These are phyloP conservation scores for Penicillium steckii DNA, from an alignment of 495 filamentous ascomycete species.

Conservation along the genomic window DNA sequence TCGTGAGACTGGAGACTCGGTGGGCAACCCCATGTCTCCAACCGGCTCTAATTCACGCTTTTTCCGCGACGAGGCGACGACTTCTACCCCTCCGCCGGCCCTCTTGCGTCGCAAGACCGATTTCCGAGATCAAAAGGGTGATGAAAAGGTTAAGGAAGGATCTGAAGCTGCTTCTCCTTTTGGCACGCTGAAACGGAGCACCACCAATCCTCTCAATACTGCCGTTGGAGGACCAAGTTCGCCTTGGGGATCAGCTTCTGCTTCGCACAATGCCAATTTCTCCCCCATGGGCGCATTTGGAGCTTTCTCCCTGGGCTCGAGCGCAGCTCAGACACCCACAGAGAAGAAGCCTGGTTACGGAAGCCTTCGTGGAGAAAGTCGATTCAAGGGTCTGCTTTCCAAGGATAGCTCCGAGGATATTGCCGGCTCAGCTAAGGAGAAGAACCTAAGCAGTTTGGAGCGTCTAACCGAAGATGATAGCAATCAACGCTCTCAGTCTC, in stretches of 20 bases:
- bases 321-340: constrained; percentile 47
- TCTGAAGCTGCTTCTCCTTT: constrained; percentile 55
- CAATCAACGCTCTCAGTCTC: constrained; percentile 44
- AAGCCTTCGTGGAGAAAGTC: constrained; percentile 70
- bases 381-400: constrained; percentile 78
- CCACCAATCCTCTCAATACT: constrained; percentile 60
- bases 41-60: constrained; percentile 50
- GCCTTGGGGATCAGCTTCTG: constrained; percentile 64
- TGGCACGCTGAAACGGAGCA: constrained; percentile 65
- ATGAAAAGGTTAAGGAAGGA: constrained; percentile 47
- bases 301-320: constrained; percentile 66
- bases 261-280: constrained; percentile 57
- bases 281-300: constrained; percentile 85
- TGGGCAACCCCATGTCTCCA: constrained; percentile 57
- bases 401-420: constrained; percentile 73
- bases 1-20: constrained; percentile 82
- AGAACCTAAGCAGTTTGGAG: constrained; percentile 49
- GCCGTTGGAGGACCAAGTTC: constrained; percentile 55
- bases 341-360: constrained; percentile 72
- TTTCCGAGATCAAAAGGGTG: constrained; percentile 49
- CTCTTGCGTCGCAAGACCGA: constrained; percentile 76
- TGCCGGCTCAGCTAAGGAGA: constrained; percentile 50
- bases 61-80: constrained; percentile 57
- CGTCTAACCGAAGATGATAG: constrained; percentile 52
- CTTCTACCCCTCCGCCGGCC: constrained; percentile 61